phyloP scores from a whole-genome alignment of 2,329 filamentous ascomycete species.

The Cordyceps militaris region DNA sequence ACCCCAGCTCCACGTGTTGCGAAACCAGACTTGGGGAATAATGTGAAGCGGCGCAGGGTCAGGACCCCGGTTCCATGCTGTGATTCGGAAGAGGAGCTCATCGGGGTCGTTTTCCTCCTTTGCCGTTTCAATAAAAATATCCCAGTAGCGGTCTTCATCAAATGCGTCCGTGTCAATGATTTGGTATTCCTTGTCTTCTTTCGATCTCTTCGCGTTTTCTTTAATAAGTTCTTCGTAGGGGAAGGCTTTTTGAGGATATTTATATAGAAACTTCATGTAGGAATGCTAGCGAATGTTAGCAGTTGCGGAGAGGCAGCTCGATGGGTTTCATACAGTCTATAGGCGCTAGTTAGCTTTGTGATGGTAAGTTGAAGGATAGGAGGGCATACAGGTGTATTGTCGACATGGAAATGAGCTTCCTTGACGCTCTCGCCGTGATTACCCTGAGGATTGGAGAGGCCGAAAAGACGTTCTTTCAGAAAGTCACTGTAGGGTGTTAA shows the following conservation, averaged over 20 bases:
- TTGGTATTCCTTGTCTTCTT: slow-evolving; percentile 81
- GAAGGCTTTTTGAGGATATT: slow-evolving; percentile 87
- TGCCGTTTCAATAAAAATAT: slow-evolving; percentile 92
- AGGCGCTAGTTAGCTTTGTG: slow-evolving; percentile 19
- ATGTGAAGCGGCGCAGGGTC: slow-evolving; percentile 90
- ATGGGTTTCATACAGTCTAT: slow-evolving; percentile 37
- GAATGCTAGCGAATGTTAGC: slow-evolving; percentile 58
- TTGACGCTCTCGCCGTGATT: slow-evolving; percentile 97
- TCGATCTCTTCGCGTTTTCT: slow-evolving; percentile 72
- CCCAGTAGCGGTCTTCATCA: slow-evolving; percentile 87
- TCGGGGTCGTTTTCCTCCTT: slow-evolving; percentile 91
- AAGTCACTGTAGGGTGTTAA: slow-evolving; percentile 61
- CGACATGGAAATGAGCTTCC: slow-evolving; percentile 91
- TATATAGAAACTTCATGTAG: slow-evolving; percentile 99
- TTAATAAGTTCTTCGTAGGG: slow-evolving; percentile 83
- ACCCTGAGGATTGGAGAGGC: slow-evolving; percentile 90
- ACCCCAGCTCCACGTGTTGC: slow-evolving; percentile 96
- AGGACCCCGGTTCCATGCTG: slow-evolving; percentile 90
- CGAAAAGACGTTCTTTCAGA: slow-evolving; percentile 91
- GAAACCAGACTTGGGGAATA: slow-evolving; percentile 90
- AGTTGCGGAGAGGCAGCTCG: slow-evolving; percentile 13
- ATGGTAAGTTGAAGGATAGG: not conserved
- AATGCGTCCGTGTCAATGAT: slow-evolving; percentile 84
- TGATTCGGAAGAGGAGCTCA: slow-evolving; percentile 87
- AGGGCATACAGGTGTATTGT: slow-evolving; percentile 69